Percentiles rank a stretch among this genome's conserved stretches.
phyloP scores from a whole-genome alignment of 768 basidiomycete genomes.

The Hemileccinum rubropunctum region DNA sequence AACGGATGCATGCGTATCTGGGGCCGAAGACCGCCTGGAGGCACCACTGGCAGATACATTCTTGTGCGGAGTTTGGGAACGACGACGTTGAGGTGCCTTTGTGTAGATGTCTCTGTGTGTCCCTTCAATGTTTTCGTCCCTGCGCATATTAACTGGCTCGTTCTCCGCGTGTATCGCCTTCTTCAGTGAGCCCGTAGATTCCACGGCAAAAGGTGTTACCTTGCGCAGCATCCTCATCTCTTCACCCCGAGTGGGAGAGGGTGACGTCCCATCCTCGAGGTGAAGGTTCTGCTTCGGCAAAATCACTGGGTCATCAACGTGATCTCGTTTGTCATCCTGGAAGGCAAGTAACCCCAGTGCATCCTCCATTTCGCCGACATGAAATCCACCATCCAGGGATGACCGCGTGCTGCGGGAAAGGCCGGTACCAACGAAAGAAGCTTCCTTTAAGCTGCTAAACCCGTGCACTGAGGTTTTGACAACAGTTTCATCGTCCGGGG shows the following conservation, averaged over 20 bases:
- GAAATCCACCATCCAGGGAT: conserved; percentile 2
- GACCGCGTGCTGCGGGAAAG: background rate
- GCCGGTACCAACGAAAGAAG: background rate
- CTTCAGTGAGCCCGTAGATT: background rate
- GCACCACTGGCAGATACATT: background rate
- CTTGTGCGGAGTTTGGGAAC: conserved; percentile 4
- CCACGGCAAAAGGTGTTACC: conserved; percentile 10
- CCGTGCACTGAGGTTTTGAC: background rate
- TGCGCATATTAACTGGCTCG: background rate
- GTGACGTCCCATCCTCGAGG: background rate
- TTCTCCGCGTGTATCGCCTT: background rate
- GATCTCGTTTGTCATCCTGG: background rate
- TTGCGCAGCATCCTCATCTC: background rate
- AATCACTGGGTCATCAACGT: background rate
- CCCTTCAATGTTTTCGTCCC: background rate
- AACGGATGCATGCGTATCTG: conserved; percentile 35
- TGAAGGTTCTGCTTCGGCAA: background rate
- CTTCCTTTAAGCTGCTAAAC: background rate
- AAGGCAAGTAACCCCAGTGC: background rate
- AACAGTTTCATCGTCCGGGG: background rate
- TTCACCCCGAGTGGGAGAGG: background rate
- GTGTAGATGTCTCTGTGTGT: conserved; percentile 13
- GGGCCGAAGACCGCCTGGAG: conserved; percentile 13
- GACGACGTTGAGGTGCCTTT: conserved; percentile 15
- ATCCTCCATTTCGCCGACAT: background rate